phyloP scores from a whole-genome alignment of 805 yeast species.

The Candida ficus region DNA sequence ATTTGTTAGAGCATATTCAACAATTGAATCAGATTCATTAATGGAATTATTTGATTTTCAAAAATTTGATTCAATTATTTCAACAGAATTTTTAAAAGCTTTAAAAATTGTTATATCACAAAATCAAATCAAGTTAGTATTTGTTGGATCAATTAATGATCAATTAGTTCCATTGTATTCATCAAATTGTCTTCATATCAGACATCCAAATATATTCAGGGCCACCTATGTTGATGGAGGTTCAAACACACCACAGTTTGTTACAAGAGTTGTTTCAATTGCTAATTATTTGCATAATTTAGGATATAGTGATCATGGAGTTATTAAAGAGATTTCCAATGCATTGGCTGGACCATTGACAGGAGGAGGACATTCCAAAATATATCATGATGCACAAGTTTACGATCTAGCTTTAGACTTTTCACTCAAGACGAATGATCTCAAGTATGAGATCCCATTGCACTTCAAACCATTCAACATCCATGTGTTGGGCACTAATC shows the following conservation, averaged over 20 bases:
- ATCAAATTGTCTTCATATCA: constrained; percentile 71
- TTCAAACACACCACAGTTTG: constrained; percentile 74
- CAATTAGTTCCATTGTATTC: constrained; percentile 92
- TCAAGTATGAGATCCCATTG: constrained; percentile 36
- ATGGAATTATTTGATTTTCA: constrained; percentile 86
- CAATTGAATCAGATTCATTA: constrained; percentile 84
- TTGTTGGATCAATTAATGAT: constrained; percentile 88
- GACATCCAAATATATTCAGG: constrained; percentile 85
- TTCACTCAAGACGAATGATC: constrained; percentile 67
- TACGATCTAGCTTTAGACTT: constrained; percentile 75
- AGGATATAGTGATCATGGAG: constrained; percentile 82
- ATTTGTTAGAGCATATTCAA: constrained; percentile 81
- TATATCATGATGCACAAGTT: constrained; percentile 81
- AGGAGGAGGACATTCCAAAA: constrained; percentile 91
- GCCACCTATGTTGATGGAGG: constrained; percentile 86
- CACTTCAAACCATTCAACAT: constrained; percentile 45
- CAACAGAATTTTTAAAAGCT: constrained; percentile 64
- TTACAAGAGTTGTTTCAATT: constrained; percentile 65
- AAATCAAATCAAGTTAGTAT: constrained; percentile 70
- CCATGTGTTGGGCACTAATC: constrained; percentile 68
- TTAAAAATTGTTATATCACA: constrained; percentile 52
- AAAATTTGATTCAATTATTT: constrained; percentile 64
- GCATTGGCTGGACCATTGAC: constrained; percentile 86
- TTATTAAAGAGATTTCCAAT: constrained; percentile 75
- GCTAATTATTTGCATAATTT: constrained; percentile 70